Percentiles rank a stretch among this genome's conserved stretches.
Evolutionary conservation across 495 filamentous ascomycete genomes (phyloP).

Genomic region (Lasiosphaeria ovina): DNA sequence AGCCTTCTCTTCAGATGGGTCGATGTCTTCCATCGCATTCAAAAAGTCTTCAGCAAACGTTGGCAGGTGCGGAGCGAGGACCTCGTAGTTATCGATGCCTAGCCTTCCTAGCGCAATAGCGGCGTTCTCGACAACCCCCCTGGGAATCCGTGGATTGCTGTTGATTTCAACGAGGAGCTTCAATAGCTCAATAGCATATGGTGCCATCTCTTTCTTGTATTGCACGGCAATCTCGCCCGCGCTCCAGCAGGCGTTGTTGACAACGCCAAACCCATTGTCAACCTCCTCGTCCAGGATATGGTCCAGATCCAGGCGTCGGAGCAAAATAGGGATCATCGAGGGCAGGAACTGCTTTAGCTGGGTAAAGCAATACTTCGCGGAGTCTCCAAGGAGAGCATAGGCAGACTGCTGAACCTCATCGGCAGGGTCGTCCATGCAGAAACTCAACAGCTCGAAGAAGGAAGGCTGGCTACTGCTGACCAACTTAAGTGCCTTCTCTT

Average conservation of each 20-base stretch:
- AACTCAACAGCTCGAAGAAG: conserved; percentile 85
- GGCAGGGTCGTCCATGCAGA: conserved; percentile 89
- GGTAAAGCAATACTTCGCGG: conserved; percentile 89
- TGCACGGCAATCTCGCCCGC: conserved; percentile 90
- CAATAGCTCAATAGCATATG: conserved; percentile 75
- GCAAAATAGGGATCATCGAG: conserved; percentile 70
- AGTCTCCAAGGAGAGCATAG: conserved; percentile 93
- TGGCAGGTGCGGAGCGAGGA: conserved; percentile 76
- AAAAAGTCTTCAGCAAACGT: conserved; percentile 81
- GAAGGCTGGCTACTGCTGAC: conserved; percentile 70
- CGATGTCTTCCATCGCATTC: conserved; percentile 75
- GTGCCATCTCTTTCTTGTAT: conserved; percentile 65
- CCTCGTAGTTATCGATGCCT: conserved; percentile 74
- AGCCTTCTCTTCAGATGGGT: conserved; percentile 90
- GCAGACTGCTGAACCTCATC: conserved; percentile 96
- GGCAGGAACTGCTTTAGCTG: conserved; percentile 75
- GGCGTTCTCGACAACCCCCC: conserved; percentile 90
- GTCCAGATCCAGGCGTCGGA: conserved; percentile 83
- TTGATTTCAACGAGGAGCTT: conserved; percentile 74
- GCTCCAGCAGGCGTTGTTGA: conserved; percentile 99
- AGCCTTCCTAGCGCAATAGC: conserved; percentile 89
- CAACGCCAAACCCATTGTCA: conserved; percentile 77
- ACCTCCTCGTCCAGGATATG: conserved; percentile 69
- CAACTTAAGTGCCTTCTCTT: conserved; percentile 68
- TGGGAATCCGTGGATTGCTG: conserved; percentile 77